phyloP scores from a whole-genome alignment of 257 asterid species.

The Rubia yunnanensis region DNA sequence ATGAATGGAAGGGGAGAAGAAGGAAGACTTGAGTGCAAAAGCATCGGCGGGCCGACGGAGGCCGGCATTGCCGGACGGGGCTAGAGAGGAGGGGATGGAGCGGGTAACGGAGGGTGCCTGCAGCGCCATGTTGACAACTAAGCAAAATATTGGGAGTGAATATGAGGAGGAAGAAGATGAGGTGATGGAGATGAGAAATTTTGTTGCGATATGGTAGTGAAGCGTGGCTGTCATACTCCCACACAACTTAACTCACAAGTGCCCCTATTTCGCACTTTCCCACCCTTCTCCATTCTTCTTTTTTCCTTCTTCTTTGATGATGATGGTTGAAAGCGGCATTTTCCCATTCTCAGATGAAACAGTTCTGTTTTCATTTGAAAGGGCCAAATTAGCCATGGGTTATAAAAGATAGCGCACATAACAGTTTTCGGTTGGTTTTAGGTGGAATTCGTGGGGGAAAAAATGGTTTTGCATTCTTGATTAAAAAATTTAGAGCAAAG shows the following conservation, averaged over 20 bases:
- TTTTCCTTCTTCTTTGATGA: too few relatives aligned
- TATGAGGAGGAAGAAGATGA: background rate
- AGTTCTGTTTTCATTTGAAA: too few relatives aligned
- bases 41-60: slow-evolving; percentile 36
- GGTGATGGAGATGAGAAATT: slow-evolving; percentile 10
- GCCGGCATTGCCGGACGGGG: slow-evolving; percentile 35
- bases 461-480: too few relatives aligned
- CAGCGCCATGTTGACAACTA: slow-evolving; percentile 42
- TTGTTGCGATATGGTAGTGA: slow-evolving; percentile 10
- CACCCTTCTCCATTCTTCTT: background rate
- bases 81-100: slow-evolving; percentile 25
- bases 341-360: background rate
- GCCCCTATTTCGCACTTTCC: background rate
- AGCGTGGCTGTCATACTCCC: slow-evolving; percentile 68
- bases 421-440: too few relatives aligned
- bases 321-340: background rate
- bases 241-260: slow-evolving; percentile 21
- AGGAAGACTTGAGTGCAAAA: slow-evolving; percentile 57
- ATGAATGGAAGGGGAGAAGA: slow-evolving; percentile 49
- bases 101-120: slow-evolving; percentile 28
- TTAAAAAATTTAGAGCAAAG: too few relatives aligned
- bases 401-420: too few relatives aligned
- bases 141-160: background rate
- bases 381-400: too few relatives aligned
- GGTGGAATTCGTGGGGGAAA: too few relatives aligned